A percentile compares a stretch with the other conserved stretches of the same genome.
phyloP scores from a whole-genome alignment of 805 yeast species.

The Saturnispora sekii region DNA sequence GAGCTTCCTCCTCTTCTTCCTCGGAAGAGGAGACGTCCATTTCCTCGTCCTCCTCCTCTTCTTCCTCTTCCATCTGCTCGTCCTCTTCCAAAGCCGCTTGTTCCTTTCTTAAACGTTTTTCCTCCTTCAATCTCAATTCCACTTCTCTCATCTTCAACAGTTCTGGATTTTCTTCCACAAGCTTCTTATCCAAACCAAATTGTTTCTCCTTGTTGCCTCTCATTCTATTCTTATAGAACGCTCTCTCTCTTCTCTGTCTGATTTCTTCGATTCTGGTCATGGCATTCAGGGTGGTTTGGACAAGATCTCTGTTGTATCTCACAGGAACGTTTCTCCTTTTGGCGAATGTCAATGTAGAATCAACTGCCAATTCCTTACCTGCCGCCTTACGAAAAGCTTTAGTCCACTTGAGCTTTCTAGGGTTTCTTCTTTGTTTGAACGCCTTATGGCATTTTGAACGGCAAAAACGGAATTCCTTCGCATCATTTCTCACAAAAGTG shows the following conservation, averaged over 20 bases:
- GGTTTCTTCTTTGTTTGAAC: conserved; percentile 96
- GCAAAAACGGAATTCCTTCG: conserved; percentile 94
- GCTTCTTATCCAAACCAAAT: conserved; percentile 74
- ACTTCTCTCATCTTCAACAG: conserved; percentile 88
- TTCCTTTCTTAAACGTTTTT: conserved; percentile 50
- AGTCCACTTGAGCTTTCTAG: conserved; percentile 96
- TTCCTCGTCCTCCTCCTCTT: conserved; percentile 33
- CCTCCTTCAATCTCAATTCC: conserved; percentile 68
- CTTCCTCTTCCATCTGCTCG: conserved; percentile 36
- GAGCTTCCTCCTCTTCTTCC: conserved; percentile 36
- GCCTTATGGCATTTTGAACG: conserved; percentile 97
- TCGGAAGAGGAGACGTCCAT: conserved; percentile 30
- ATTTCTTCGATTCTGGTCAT: conserved; percentile 96
- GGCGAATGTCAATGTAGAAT: conserved; percentile 90
- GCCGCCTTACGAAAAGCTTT: conserved; percentile 99
- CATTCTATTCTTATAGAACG: conserved; percentile 99
- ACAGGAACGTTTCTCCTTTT: conserved; percentile 98
- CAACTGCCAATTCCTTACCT: conserved; percentile 97
- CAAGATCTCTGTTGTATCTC: conserved; percentile 93
- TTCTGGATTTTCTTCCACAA: conserved; percentile 84
- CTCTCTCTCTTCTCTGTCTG: conserved; percentile 92
- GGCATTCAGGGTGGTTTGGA: conserved; percentile 86
- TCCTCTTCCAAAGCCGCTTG: conserved; percentile 27
- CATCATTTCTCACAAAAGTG: conserved; percentile 96
- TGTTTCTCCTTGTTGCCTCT: conserved; percentile 88